Base-by-base conservation (phyloP, 768 basidiomycete genomes). In the Sistotremastrum suecicum region DNA sequence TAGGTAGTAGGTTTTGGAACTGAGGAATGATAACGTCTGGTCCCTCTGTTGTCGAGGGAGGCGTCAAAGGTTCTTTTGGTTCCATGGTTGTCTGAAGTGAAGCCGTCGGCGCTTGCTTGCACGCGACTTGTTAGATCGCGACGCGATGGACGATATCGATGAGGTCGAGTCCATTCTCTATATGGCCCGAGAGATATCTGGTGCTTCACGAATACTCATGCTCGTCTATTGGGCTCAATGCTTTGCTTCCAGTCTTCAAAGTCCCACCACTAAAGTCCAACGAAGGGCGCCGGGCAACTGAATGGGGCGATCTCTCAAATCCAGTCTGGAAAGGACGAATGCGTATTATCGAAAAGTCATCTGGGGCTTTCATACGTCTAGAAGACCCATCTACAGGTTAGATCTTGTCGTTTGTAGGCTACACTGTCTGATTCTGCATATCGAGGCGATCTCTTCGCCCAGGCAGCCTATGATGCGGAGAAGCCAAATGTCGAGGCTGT, bases 281-380 rank as follows among this genome's bases (percentile, higher is more conserved):
- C 55, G 85, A 90, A 57, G 91, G 91, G 6, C 83, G 94, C 64
- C 81, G 87, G 44, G 91, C 91, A 7, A 81, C 80, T 45, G 86
- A 90, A 52, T 97, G 91, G 91, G 87, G 90, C 10, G 83, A 90
- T 61, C 74, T 92, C 37, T 73, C 73, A 11, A 57, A 72, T 46
- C 87, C 88, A 3, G 63, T 97, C 28, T 97, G 91, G 91, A 92
- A 92, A 59, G 91, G 91, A 11, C 72, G 91, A 38, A 65, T 97
- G 52, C 75, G 89, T 49, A 81, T 95, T 48, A 65, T 88, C 29
- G 89, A 95, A 63, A 79, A 75, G 53, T 79, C 78, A 1, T 65
- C 70, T 29, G 71, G 74, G 5, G 86, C 78, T 44, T 66, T 71
- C 20, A 62, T 97, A 46, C 68, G 81, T 46, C 80, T 97, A 48